These are phyloP conservation scores for Lycium ferocissimum DNA, from an alignment of 257 asterid genomes.

Conservation along the genomic window DNA sequence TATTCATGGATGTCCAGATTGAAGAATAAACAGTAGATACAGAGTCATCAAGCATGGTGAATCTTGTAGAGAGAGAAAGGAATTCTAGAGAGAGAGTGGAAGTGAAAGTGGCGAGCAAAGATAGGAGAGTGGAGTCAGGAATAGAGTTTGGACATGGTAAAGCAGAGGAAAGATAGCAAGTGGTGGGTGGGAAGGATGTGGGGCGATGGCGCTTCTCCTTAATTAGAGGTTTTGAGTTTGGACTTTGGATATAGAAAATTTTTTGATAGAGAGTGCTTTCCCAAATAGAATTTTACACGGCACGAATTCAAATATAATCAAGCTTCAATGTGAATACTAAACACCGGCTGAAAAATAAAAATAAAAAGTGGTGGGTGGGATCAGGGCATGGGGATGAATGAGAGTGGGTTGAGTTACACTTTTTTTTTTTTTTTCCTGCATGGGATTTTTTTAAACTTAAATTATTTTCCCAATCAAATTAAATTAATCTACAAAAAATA, in stretches of 20 bases:
- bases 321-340: no score
- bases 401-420: constrained; percentile 1
- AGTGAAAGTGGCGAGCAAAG: constrained; percentile 4
- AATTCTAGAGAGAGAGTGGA: neutral
- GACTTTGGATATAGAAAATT: no score
- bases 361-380: constrained; percentile 27
- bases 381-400: constrained; percentile 28
- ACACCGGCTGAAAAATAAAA: no score
- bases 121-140: neutral
- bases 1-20: constrained; percentile 78
- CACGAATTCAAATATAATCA: no score
- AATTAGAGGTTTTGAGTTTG: no score
- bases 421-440: neutral
- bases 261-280: no score
- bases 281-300: no score
- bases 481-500: neutral
- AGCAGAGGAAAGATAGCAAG: neutral
- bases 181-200: constrained; percentile 5
- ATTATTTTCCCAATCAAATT: neutral
- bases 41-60: constrained; percentile 67
- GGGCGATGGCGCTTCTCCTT: no score
- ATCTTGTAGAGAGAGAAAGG: constrained; percentile 15
- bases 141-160: constrained; percentile 38
- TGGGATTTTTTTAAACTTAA: neutral
- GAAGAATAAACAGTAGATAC: constrained; percentile 62